These are phyloP conservation scores for Musa beccarii DNA, from an alignment of 176 grass and related monocot species.

Conservation along the genomic window DNA sequence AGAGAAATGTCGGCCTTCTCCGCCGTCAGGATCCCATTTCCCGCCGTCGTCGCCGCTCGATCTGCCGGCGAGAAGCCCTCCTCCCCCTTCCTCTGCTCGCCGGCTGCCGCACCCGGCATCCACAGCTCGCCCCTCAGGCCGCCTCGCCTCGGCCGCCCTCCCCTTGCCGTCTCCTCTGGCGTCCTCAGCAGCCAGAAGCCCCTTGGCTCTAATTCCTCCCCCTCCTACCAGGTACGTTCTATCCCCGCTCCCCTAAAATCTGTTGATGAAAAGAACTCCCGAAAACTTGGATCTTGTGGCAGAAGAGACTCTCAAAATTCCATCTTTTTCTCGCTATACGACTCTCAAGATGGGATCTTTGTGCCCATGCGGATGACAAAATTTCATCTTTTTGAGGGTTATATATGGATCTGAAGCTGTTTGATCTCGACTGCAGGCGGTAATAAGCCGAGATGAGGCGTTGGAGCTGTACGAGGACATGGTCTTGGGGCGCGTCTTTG, in stretches of 20 bases:
- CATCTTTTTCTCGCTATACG: not conserved
- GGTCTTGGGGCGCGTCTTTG: slow-evolving; percentile 54
- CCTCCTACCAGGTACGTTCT: slow-evolving; percentile 26
- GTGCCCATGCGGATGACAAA: not conserved
- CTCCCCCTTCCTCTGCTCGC: not conserved
- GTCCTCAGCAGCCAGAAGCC: slow-evolving; percentile 36
- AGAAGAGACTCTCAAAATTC: not conserved
- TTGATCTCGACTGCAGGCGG: slow-evolving; percentile 26
- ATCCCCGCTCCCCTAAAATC: no score
- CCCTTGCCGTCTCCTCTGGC: slow-evolving; percentile 48
- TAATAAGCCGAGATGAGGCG: slow-evolving; percentile 51
- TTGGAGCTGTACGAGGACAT: slow-evolving; percentile 72
- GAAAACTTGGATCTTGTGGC: not conserved
- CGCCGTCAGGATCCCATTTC: slow-evolving; percentile 58
- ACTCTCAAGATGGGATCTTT: not conserved
- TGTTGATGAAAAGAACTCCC: no score
- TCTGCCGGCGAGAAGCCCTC: slow-evolving; percentile 11
- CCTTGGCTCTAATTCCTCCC: slow-evolving; percentile 26
- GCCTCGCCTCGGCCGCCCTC: slow-evolving; percentile 1
- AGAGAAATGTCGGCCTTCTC: slow-evolving; percentile 57
- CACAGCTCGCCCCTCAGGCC: not conserved
- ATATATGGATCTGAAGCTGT: not conserved
- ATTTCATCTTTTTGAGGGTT: not conserved
- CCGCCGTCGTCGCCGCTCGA: slow-evolving; percentile 16
- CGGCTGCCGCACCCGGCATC: not conserved